Evolutionary conservation across 345 rosid species (phyloP), one percentile per base, ranked within the genome.

Genomic region (Brassica juncea): DNA sequence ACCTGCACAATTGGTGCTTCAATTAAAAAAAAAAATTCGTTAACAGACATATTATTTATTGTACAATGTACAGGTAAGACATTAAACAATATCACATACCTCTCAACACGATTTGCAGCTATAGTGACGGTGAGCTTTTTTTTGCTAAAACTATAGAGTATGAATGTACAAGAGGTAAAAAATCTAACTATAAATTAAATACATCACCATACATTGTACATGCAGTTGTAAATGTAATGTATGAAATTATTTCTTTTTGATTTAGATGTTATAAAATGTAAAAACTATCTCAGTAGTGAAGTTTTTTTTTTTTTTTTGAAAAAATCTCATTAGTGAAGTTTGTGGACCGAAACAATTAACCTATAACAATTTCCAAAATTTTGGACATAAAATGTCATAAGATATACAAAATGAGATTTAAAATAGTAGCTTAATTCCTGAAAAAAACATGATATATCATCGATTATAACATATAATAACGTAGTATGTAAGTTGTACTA

Each of bases 81-180:
- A 65, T 52, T 5, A 44, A 42, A 66, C 16, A 52, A 34, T 55
- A 32, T 66, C 65, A 66, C 66, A 75, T 75, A 75, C 65, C 72
- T 74, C 65, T 75, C 42, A 14, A 42, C 32, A 66, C 52, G 57
- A 75, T 35, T 34, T 66, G 55, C 23, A 21, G 52, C 35, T 52
- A 8, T 65, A 21, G 71, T 54, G 71, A 74, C 55, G 47, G 21
- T 30, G 61, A 63, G 34, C 5, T 19, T 19, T 0, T 19, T 19
- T 19, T 19, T 19, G 19, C 19, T 19, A 19, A 19, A 19, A 19
- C 21, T 19, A 19, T 19, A 19, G 21, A 30, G 76, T 27, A 62
- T 62, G 30, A 62, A 44, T 73, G 37, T 61, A 2, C 1, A 1
- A 30, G 34, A 27, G 70, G 70, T 39, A 44, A 16, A 35, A 5